Conservation (phyloP, 768 basidiomycete species). For the Termitomyces sp. region DNA sequence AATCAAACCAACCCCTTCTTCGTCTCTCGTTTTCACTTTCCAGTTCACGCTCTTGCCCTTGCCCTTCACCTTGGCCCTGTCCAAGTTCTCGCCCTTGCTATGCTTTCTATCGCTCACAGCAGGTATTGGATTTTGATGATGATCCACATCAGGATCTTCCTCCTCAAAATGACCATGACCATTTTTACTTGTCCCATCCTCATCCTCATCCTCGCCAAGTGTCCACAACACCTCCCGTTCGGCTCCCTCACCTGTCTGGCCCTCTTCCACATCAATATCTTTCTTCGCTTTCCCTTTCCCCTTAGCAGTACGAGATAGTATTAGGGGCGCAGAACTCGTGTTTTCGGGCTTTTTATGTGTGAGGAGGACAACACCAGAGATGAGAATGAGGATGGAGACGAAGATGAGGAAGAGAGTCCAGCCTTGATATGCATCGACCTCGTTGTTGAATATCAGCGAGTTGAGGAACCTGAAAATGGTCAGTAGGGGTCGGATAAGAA, state of each 20-base stretch:
- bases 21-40: constrained; percentile 22
- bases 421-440: constrained; percentile 79
- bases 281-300: constrained; percentile 17
- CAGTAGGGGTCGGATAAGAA: background rate
- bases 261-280: constrained; percentile 20
- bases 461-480: constrained; percentile 37
- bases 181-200: constrained; percentile 25
- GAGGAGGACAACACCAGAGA: constrained; percentile 89
- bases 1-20: constrained; percentile 45
- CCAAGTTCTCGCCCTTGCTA: background rate
- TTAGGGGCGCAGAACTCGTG: constrained; percentile 29
- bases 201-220: constrained; percentile 70
- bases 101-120: constrained; percentile 17
- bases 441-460: constrained; percentile 76
- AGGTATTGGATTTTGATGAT: constrained; percentile 37
- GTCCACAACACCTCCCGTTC: constrained; percentile 61
- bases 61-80: constrained; percentile 6
- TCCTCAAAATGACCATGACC: constrained; percentile 25
- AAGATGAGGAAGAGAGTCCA: constrained; percentile 92
- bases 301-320: constrained; percentile 25
- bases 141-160: constrained; percentile 43
- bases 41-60: constrained; percentile 11
- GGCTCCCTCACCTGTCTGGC: constrained; percentile 15
- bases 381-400: constrained; percentile 80
- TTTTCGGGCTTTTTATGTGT: constrained; percentile 89